phyloP scores from a whole-genome alignment of 192 early-diverging fungal species.

The Coemansia sp. region DNA sequence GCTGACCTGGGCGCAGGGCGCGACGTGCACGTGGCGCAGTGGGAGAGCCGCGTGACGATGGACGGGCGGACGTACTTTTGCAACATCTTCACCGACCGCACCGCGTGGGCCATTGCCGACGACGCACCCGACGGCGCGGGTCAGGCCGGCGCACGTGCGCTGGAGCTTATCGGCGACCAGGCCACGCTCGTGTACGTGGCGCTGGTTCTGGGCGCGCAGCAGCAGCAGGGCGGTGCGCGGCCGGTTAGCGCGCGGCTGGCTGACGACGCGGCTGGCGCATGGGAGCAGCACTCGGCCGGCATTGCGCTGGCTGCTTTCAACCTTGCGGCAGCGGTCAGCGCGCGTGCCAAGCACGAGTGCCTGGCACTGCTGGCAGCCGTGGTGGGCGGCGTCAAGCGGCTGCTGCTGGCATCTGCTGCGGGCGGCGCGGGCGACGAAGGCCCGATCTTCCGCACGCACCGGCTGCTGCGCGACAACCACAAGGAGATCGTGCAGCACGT shows the following conservation, averaged over 20 bases:
- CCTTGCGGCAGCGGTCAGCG: constrained; percentile 56
- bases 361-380: constrained; percentile 59
- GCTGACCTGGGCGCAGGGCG: constrained; percentile 21
- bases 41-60: constrained; percentile 60
- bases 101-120: constrained; percentile 57
- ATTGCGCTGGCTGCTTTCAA: constrained; percentile 58
- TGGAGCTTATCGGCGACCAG: constrained; percentile 54
- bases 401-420: constrained; percentile 72
- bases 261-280: constrained; percentile 42
- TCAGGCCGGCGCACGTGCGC: constrained; percentile 10
- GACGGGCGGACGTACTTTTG: constrained; percentile 66
- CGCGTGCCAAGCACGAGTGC: constrained; percentile 58
- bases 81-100: constrained; percentile 70
- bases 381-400: constrained; percentile 77
- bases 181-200: constrained; percentile 42
- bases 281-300: constrained; percentile 56
- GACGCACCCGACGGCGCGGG: constrained; percentile 39
- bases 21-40: constrained; percentile 47
- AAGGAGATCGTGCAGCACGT: constrained; percentile 75
- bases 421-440: constrained; percentile 71
- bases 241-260: background rate
- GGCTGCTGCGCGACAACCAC: constrained; percentile 67
- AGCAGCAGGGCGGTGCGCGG: constrained; percentile 3
- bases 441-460: constrained; percentile 64
- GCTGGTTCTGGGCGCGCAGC: constrained; percentile 29